phyloP scores from a whole-genome alignment of 2,329 filamentous ascomycete species.

The Talaromyces sp. region DNA sequence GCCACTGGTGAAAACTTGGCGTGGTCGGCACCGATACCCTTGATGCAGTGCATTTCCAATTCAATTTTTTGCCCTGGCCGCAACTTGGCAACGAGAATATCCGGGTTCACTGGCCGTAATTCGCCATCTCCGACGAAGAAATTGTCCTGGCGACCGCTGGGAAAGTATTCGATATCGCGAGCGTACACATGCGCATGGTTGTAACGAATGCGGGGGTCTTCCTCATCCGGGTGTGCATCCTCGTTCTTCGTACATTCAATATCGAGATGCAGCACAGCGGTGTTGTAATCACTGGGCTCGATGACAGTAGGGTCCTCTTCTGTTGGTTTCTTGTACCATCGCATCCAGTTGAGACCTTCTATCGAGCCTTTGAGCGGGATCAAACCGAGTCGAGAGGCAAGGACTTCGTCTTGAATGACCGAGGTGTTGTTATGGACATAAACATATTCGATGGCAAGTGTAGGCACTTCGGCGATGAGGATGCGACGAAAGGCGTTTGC shows the following conservation, averaged over 20 bases:
- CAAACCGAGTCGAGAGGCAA: constrained; percentile 82
- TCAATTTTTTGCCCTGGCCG: constrained; percentile 84
- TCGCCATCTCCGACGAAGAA: constrained; percentile 62
- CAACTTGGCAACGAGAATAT: constrained; percentile 91
- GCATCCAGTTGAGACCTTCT: constrained; percentile 73
- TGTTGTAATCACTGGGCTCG: constrained; percentile 72
- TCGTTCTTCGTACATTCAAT: constrained; percentile 76
- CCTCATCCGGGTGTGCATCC: constrained; percentile 65
- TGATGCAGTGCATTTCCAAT: constrained; percentile 87
- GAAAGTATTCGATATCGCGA: constrained; percentile 68
- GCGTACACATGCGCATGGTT: constrained; percentile 80
- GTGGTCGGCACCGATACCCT: constrained; percentile 89
- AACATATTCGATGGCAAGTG: constrained; percentile 87
- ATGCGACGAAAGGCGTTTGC: constrained; percentile 98
- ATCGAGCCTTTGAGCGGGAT: constrained; percentile 80
- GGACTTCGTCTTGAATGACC: constrained; percentile 95
- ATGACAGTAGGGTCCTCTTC: constrained; percentile 56
- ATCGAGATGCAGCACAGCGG: constrained; percentile 70
- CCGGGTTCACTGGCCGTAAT: constrained; percentile 76
- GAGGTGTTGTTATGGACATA: constrained; percentile 96
- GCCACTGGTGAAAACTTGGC: constrained; percentile 96
- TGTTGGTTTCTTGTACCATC: constrained; percentile 71
- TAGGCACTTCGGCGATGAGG: constrained; percentile 88
- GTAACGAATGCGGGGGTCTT: constrained; percentile 79
- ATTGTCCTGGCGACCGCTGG: constrained; percentile 66